These are phyloP conservation scores for Starmerella vaccinii DNA, from an alignment of 805 yeast genomes.

Conservation along the genomic window DNA sequence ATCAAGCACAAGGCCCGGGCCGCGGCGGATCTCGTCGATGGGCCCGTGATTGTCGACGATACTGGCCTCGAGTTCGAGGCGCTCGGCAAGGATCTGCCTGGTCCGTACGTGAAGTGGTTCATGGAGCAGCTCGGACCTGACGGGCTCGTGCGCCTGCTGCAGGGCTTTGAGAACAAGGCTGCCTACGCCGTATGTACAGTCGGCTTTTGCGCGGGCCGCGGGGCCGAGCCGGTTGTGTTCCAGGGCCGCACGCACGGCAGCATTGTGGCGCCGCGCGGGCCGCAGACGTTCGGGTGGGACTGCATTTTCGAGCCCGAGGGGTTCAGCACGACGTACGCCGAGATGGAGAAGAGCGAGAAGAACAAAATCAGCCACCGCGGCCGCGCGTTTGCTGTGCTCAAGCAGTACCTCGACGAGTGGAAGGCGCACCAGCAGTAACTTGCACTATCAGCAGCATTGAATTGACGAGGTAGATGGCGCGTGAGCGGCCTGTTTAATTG, in stretches of 20 bases:
- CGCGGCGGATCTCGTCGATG: slow-evolving; percentile 53
- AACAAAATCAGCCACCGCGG: slow-evolving; percentile 80
- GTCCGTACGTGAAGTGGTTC: slow-evolving; percentile 95
- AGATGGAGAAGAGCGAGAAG: slow-evolving; percentile 67
- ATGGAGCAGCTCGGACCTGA: slow-evolving; percentile 60
- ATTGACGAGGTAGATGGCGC: too few relatives aligned
- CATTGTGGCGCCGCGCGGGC: slow-evolving; percentile 72
- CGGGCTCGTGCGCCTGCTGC: slow-evolving; percentile 67
- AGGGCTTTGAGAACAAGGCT: slow-evolving; percentile 68
- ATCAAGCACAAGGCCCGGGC: slow-evolving; percentile 67
- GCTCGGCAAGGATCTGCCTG: slow-evolving; percentile 66
- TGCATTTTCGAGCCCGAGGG: slow-evolving; percentile 80
- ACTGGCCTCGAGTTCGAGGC: slow-evolving; percentile 82
- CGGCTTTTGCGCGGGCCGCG: slow-evolving; percentile 82
- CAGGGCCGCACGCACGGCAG: slow-evolving; percentile 76
- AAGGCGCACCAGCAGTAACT: too few relatives aligned
- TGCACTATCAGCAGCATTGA: too few relatives aligned
- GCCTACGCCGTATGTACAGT: slow-evolving; percentile 89
- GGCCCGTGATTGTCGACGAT: slow-evolving; percentile 91
- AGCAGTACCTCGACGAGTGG: slow-evolving; percentile 39
- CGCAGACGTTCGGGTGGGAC: slow-evolving; percentile 88
- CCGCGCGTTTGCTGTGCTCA: slow-evolving; percentile 66
- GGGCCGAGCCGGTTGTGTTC: slow-evolving; percentile 57
- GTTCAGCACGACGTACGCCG: slow-evolving; percentile 65
- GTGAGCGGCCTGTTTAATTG: too few relatives aligned